A percentile compares a stretch with the other conserved stretches of the same genome.
These are phyloP conservation scores for Populus davidiana DNA, from an alignment of 345 rosid genomes.

Conservation along the genomic window DNA sequence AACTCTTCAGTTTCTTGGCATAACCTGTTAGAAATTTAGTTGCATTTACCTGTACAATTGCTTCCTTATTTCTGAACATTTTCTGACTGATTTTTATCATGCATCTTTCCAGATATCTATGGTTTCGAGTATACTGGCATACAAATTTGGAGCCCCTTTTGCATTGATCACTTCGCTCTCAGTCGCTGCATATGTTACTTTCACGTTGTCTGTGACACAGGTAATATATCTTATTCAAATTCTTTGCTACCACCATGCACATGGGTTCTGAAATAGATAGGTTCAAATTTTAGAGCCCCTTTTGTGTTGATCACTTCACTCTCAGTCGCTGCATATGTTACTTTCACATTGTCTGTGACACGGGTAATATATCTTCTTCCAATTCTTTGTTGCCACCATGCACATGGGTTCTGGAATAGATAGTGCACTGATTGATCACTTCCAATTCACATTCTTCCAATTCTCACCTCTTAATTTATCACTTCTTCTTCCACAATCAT, in stretches of 20 bases:
- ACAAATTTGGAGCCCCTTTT: constrained; percentile 92
- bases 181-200: constrained; percentile 74
- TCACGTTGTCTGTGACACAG: constrained; percentile 90
- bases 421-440: not conserved
- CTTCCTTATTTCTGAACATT: constrained; percentile 22
- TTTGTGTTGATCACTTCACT: constrained; percentile 96
- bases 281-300: constrained; percentile 73
- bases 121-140: constrained; percentile 94
- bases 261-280: not conserved
- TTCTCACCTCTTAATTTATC: too few species aligned
- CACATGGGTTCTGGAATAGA: not conserved
- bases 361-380: constrained; percentile 53
- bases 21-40: not conserved
- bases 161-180: constrained; percentile 98
- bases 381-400: constrained; percentile 4
- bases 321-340: constrained; percentile 80
- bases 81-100: constrained; percentile 37
- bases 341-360: constrained; percentile 78
- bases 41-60: constrained; percentile 9
- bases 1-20: constrained; percentile 11
- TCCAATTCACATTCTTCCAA: too few species aligned
- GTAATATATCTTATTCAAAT: constrained; percentile 34
- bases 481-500: not conserved
- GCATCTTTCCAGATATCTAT: constrained; percentile 78
- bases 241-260: constrained; percentile 3